phyloP scores from a whole-genome alignment of 305 asterid species.

The Lippia alba region DNA sequence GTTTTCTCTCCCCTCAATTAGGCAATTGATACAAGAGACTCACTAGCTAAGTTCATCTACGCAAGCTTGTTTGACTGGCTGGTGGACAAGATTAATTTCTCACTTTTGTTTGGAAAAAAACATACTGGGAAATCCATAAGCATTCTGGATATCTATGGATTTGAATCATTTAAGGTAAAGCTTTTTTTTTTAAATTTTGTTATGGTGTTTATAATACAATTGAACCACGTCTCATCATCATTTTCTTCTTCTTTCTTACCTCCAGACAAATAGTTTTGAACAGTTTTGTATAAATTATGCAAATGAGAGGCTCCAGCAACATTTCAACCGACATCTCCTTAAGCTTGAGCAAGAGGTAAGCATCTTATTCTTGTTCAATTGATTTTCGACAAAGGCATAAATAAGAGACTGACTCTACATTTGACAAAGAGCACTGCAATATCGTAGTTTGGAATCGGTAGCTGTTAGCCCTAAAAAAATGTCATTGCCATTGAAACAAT shows the following conservation, averaged over 20 bases:
- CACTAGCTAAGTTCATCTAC: constrained; percentile 82
- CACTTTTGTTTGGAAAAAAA: constrained; percentile 67
- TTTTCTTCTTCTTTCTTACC: constrained; percentile 24
- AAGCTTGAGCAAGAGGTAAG: constrained; percentile 93
- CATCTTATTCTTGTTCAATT: constrained; percentile 31
- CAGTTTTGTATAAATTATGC: constrained; percentile 96
- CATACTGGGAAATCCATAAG: constrained; percentile 79
- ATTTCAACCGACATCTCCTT: constrained; percentile 85
- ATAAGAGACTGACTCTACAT: background rate
- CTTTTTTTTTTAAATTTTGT: background rate
- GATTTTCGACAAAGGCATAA: constrained; percentile 18
- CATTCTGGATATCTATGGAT: constrained; percentile 91
- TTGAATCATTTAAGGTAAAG: constrained; percentile 86
- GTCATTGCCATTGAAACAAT: constrained; percentile 22
- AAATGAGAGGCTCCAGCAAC: constrained; percentile 97
- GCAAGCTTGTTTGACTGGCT: constrained; percentile 92
- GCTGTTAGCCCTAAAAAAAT: constrained; percentile 9
- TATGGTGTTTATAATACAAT: constrained; percentile 32
- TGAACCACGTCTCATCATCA: constrained; percentile 29
- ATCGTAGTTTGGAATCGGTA: constrained; percentile 16
- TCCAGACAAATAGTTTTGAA: constrained; percentile 88
- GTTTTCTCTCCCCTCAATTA: constrained; percentile 30
- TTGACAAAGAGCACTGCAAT: constrained; percentile 13
- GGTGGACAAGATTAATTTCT: constrained; percentile 72
- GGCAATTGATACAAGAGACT: constrained; percentile 90